A percentile compares a stretch with the other conserved stretches of the same genome.
phyloP scores from a whole-genome alignment of 805 yeast genomes.

The Starmerella scarabaei region DNA sequence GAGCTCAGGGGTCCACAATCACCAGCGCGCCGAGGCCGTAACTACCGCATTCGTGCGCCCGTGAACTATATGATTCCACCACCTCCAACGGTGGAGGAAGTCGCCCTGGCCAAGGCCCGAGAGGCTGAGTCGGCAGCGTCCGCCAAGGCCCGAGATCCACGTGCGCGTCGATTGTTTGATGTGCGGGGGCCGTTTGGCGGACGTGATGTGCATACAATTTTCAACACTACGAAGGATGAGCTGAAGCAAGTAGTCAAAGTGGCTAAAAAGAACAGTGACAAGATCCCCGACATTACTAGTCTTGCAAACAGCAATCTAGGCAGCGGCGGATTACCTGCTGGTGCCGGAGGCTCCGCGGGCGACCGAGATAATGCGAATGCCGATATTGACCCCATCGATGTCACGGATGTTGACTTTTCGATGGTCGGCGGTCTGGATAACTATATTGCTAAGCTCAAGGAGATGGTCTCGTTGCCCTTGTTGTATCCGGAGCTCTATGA shows the following conservation, averaged over 20 bases:
- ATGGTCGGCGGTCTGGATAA: constrained; percentile 86
- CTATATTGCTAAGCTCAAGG: constrained; percentile 83
- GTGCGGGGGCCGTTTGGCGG: constrained; percentile 99
- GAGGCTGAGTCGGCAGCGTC: constrained; percentile 4
- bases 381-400: constrained; percentile 67
- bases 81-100: constrained; percentile 21
- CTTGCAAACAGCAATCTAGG: neutral
- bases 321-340: neutral
- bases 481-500: constrained; percentile 88
- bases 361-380: constrained; percentile 20
- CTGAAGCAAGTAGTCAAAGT: constrained; percentile 7
- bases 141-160: constrained; percentile 3
- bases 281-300: neutral
- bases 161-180: constrained; percentile 62
- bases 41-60: constrained; percentile 20
- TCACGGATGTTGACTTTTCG: constrained; percentile 71
- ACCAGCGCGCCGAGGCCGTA: constrained; percentile 14
- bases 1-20: constrained; percentile 14
- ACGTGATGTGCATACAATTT: constrained; percentile 73
- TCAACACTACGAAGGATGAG: constrained; percentile 24
- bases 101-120: constrained; percentile 11
- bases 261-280: neutral
- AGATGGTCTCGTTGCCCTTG: constrained; percentile 90
- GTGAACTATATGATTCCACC: constrained; percentile 22
- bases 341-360: constrained; percentile 28